These are phyloP conservation scores for Syzygium aqueum DNA, from an alignment of 345 rosid genomes.

Conservation along the genomic window DNA sequence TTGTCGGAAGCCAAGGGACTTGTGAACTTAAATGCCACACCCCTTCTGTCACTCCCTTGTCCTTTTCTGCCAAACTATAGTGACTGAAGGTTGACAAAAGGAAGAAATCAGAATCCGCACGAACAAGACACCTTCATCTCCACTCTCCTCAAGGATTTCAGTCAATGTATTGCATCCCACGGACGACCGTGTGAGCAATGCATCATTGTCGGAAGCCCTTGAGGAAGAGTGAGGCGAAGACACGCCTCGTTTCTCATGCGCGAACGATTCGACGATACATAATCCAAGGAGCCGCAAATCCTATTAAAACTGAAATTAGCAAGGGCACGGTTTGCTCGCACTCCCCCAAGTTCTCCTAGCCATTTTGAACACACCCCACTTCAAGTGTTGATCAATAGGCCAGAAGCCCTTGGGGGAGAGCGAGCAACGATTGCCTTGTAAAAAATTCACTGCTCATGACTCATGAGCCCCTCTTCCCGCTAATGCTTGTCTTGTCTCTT, in stretches of 20 bases:
- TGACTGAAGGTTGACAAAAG: not conserved
- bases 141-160: constrained; percentile 14
- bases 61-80: not conserved
- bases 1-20: too few species aligned
- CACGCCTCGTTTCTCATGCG: not conserved
- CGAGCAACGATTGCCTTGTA: constrained; percentile 5
- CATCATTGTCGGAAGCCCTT: constrained; percentile 17
- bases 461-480: not conserved
- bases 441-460: not conserved
- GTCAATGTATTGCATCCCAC: not conserved
- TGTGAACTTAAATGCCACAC: not conserved
- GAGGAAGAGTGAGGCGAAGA: constrained; percentile 27
- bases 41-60: not conserved
- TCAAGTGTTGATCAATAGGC: constrained; percentile 1
- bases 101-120: not conserved
- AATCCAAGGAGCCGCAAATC: not conserved
- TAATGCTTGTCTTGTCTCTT: not conserved
- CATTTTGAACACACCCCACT: not conserved
- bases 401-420: constrained; percentile 4
- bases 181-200: not conserved
- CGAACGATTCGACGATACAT: not conserved
- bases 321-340: constrained; percentile 12
- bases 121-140: not conserved
- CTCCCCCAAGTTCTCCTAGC: constrained; percentile 14
- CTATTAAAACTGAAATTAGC: not conserved